Evolutionary conservation across 257 asterid species (phyloP).

Genomic region (Solanum bulbocastanum): DNA sequence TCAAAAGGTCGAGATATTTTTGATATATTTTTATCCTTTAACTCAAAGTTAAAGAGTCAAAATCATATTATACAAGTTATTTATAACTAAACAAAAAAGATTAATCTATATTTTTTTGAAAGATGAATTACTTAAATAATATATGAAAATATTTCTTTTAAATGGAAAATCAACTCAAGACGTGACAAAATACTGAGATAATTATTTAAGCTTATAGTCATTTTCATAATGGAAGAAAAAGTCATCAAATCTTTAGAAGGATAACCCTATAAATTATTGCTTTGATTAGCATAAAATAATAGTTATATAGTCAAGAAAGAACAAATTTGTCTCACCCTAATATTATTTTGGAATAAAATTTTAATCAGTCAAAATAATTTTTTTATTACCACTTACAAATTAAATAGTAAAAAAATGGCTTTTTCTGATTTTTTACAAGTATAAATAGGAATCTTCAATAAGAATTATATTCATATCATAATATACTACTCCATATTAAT

Average conservation of each 20-base stretch:
- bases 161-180: background rate
- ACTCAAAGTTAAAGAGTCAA: background rate
- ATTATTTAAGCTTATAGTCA: background rate
- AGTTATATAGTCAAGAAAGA: background rate
- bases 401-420: rapidly evolving
- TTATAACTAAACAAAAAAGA: background rate
- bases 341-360: background rate
- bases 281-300: background rate
- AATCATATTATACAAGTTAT: background rate
- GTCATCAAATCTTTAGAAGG: background rate
- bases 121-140: background rate
- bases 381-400: too few relatives aligned
- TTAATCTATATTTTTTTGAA: background rate
- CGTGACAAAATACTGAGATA: background rate
- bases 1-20: too few relatives aligned
- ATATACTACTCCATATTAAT: too few relatives aligned
- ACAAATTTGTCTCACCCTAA: background rate
- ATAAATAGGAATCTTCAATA: too few relatives aligned
- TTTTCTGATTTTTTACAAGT: too few relatives aligned
- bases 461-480: too few relatives aligned
- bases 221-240: background rate
- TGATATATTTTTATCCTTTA: background rate
- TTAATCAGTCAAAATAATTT: background rate
- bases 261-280: background rate
- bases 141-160: too few relatives aligned